Percentiles rank a stretch among this genome's conserved stretches.
phyloP scores from a whole-genome alignment of 805 yeast species.

The Candida ulmi region DNA sequence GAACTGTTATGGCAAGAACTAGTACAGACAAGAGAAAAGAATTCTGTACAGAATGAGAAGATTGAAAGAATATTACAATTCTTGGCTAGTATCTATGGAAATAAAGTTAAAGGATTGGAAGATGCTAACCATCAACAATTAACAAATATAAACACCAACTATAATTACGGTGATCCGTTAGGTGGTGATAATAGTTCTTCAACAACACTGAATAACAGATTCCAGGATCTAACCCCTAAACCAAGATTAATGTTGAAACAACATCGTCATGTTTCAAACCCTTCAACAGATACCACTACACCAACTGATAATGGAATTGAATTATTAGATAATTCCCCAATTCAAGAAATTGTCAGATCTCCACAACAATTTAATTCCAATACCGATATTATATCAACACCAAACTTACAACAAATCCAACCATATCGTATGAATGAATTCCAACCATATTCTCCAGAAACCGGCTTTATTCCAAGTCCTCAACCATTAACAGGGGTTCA shows the following conservation, averaged over 20 bases:
- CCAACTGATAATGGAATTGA: conserved; percentile 3
- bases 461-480: background rate
- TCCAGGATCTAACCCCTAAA: background rate
- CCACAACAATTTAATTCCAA: conserved; percentile 3
- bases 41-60: conserved; percentile 80
- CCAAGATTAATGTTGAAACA: conserved; percentile 7
- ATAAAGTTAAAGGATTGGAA: background rate
- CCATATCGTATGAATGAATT: background rate
- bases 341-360: conserved; percentile 18
- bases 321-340: conserved; percentile 13
- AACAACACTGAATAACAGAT: background rate
- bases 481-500: background rate
- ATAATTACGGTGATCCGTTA: background rate
- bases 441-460: background rate
- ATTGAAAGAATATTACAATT: conserved; percentile 79
- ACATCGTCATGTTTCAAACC: conserved; percentile 2
- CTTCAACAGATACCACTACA: background rate
- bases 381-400: background rate
- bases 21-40: conserved; percentile 71
- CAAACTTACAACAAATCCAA: background rate
- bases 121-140: background rate
- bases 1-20: conserved; percentile 87
- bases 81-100: conserved; percentile 53
- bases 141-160: background rate
- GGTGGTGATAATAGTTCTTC: background rate